Conservation (phyloP, 495 filamentous ascomycete species). For the Durotheca rogersii region DNA sequence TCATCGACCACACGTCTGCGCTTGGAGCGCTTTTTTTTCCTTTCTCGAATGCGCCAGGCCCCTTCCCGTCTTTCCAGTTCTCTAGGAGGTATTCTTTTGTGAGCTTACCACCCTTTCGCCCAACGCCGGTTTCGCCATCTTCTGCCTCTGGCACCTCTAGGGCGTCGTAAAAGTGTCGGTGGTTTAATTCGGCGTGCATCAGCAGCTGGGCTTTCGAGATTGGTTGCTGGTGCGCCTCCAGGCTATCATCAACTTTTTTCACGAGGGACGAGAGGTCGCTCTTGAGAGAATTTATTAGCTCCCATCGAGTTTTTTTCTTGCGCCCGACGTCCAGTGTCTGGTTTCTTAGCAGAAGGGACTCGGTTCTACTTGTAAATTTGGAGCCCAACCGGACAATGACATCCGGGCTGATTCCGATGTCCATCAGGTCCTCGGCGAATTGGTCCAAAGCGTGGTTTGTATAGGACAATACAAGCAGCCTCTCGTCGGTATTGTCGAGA, state of each 20-base stretch:
- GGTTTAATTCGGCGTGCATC: constrained; percentile 66
- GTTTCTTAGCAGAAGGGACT: constrained; percentile 47
- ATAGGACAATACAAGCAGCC: constrained; percentile 61
- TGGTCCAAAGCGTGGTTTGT: constrained; percentile 79
- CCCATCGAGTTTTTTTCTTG: constrained; percentile 33
- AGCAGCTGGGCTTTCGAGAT: constrained; percentile 43
- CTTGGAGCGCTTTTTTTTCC: constrained; percentile 25
- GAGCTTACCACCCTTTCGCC: constrained; percentile 49
- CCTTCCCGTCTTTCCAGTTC: constrained; percentile 55
- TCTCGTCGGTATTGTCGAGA: constrained; percentile 51
- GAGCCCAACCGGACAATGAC: constrained; percentile 69
- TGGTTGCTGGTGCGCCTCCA: constrained; percentile 7
- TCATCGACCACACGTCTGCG: constrained; percentile 57
- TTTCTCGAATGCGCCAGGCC: constrained; percentile 46
- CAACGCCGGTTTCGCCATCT: constrained; percentile 49
- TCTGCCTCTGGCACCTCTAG: constrained; percentile 45
- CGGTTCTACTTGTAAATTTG: constrained; percentile 57
- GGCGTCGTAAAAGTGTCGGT: constrained; percentile 57
- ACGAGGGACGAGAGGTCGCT: constrained; percentile 24
- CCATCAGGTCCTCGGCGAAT: constrained; percentile 67
- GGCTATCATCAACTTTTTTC: constrained; percentile 10
- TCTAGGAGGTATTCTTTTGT: constrained; percentile 54
- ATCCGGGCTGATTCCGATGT: constrained; percentile 56
- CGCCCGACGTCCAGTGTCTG: constrained; percentile 35
- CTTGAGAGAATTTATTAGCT: constrained; percentile 44